phyloP scores from a whole-genome alignment of 2,329 filamentous ascomycete species.

The Sclerotinia glacialis region DNA sequence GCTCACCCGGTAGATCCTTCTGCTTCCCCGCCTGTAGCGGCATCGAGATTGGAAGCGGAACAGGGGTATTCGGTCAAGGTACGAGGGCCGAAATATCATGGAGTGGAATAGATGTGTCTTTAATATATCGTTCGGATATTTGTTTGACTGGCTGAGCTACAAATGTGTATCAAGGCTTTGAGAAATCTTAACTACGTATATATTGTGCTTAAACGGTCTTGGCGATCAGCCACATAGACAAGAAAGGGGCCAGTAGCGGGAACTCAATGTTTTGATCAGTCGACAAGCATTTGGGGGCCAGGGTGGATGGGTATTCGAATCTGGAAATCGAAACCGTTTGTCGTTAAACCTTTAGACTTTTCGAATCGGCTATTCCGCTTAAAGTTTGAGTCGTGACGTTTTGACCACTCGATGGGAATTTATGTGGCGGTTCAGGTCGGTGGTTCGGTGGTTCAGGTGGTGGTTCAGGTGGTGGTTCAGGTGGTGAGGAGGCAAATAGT shows the following conservation, averaged over 20 bases:
- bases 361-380: slow-evolving; percentile 15
- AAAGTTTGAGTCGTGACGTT: background rate
- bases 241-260: background rate
- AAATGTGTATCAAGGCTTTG: slow-evolving; percentile 3
- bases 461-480: background rate
- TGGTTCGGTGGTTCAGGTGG: too few species aligned
- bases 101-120: background rate
- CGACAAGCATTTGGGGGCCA: slow-evolving; percentile 2
- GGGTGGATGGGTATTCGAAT: background rate
- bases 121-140: slow-evolving; percentile 11
- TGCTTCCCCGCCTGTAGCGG: slow-evolving; percentile 12
- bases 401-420: slow-evolving; percentile 1
- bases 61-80: slow-evolving; percentile 7
- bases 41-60: slow-evolving; percentile 14
- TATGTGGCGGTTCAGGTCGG: background rate
- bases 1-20: slow-evolving; percentile 12
- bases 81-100: background rate
- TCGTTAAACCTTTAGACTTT: slow-evolving; percentile 7
- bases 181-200: background rate
- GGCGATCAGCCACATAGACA: background rate
- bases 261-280: background rate
- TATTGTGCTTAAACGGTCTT: slow-evolving; percentile 2
- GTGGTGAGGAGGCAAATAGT: slow-evolving; percentile 1
- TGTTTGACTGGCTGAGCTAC: slow-evolving; percentile 3
- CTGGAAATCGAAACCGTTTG: slow-evolving; percentile 12